phyloP scores from a whole-genome alignment of 768 basidiomycete genomes.

The Lactarius sanguifluus region DNA sequence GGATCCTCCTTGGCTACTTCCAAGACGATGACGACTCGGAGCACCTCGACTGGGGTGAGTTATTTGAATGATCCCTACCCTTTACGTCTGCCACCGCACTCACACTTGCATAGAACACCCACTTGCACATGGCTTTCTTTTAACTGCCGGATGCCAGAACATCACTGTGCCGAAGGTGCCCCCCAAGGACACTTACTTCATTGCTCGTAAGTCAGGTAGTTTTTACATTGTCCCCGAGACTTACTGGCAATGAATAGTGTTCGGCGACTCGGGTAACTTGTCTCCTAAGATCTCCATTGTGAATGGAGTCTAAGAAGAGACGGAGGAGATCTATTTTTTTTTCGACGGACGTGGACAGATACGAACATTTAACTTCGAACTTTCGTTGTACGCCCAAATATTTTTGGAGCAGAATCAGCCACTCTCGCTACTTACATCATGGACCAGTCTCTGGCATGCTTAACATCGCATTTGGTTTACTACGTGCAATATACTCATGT shows the following conservation, averaged over 20 bases:
- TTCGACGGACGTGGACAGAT: slow-evolving; percentile 4
- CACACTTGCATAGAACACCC: neutral
- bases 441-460: slow-evolving; percentile 7
- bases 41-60: slow-evolving; percentile 16
- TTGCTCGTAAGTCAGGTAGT: slow-evolving; percentile 18
- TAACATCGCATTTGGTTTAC: slow-evolving; percentile 11
- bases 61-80: neutral
- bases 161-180: slow-evolving; percentile 5
- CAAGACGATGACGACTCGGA: neutral
- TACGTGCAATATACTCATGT: slow-evolving; percentile 9
- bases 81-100: neutral
- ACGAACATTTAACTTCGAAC: slow-evolving; percentile 11
- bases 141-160: neutral
- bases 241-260: slow-evolving; percentile 35
- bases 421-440: slow-evolving; percentile 15
- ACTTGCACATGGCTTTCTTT: neutral
- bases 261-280: slow-evolving; percentile 49
- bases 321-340: neutral
- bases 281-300: slow-evolving; percentile 35
- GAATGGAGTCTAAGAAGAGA: neutral
- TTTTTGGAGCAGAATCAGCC: neutral
- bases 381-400: neutral
- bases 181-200: neutral
- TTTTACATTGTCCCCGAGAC: neutral
- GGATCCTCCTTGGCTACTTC: slow-evolving; percentile 13